Evolutionary conservation across 2,329 filamentous ascomycete genomes (phyloP).

Genomic region (Cladosporium austrohemisphaericum): DNA sequence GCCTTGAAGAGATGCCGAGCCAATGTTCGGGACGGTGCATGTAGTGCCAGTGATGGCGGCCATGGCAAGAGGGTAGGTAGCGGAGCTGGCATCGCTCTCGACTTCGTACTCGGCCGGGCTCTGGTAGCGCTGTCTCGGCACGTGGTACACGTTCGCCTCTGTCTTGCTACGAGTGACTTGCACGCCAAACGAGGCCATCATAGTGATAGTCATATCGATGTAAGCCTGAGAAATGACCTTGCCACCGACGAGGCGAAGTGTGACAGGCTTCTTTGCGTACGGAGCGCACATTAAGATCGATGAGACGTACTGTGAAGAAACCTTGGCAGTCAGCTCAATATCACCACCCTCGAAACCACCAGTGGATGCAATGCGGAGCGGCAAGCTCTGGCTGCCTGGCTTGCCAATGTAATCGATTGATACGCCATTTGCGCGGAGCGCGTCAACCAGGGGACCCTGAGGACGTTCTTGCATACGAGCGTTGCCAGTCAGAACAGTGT

Average conservation of each 20-base stretch:
- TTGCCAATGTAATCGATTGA: conserved; percentile 80
- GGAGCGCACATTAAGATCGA: conserved; percentile 95
- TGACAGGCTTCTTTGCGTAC: conserved; percentile 92
- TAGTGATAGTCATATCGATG: conserved; percentile 97
- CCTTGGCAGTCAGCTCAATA: conserved; percentile 88
- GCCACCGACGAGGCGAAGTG: conserved; percentile 83
- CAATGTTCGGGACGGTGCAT: conserved; percentile 95
- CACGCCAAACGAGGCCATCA: conserved; percentile 94
- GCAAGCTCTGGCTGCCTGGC: conserved; percentile 77
- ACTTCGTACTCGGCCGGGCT: conserved; percentile 85
- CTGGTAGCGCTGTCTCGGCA: conserved; percentile 76
- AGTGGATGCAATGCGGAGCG: conserved; percentile 75
- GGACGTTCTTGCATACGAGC: conserved; percentile 93
- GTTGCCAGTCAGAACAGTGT: conserved; percentile 86
- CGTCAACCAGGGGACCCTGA: conserved; percentile 89
- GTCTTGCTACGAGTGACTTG: conserved; percentile 69
- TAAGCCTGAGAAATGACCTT: conserved; percentile 96
- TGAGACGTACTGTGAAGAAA: conserved; percentile 98
- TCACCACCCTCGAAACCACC: conserved; percentile 79
- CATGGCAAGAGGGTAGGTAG: conserved; percentile 90
- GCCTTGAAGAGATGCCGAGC: conserved; percentile 84
- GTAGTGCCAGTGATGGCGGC: conserved; percentile 94
- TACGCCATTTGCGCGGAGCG: conserved; percentile 82
- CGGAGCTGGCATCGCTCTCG: conserved; percentile 96
- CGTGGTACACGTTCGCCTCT: conserved; percentile 88